Evolutionary conservation across 176 grass and related monocot genomes (phyloP).

Genomic region (Lolium rigidum): DNA sequence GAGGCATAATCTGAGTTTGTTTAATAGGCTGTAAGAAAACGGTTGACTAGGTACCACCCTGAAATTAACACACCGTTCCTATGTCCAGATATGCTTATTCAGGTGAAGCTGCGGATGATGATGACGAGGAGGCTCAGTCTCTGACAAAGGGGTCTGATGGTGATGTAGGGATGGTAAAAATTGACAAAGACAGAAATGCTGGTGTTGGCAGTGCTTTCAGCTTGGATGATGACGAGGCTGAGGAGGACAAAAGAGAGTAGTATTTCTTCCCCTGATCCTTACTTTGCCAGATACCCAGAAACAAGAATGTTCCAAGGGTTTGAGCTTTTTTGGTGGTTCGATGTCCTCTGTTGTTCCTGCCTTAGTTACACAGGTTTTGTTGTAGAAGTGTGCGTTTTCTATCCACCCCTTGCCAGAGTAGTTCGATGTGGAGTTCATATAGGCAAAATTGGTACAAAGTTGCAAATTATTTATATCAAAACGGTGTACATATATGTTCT

Average conservation of each 20-base stretch:
- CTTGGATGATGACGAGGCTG: constrained; percentile 67
- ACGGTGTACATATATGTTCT: constrained; percentile 49
- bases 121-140: constrained; percentile 88
- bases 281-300: neutral
- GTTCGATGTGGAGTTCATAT: constrained; percentile 41
- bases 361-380: constrained; percentile 34
- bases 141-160: constrained; percentile 79
- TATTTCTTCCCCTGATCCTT: constrained; percentile 5
- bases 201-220: constrained; percentile 56
- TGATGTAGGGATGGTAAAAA: constrained; percentile 83
- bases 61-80: constrained; percentile 11
- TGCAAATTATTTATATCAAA: constrained; percentile 38
- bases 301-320: constrained; percentile 36
- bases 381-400: constrained; percentile 33
- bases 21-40: neutral
- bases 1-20: constrained; percentile 5
- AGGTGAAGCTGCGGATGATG: constrained; percentile 76
- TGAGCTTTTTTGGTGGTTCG: constrained; percentile 28
- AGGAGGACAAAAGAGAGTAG: constrained; percentile 97
- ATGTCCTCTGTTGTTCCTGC: constrained; percentile 7
- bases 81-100: constrained; percentile 91
- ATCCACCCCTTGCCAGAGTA: constrained; percentile 7
- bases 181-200: constrained; percentile 76
- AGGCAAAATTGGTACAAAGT: constrained; percentile 25
- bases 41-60: neutral